Evolutionary conservation across 306 rosid species (phyloP).

Genomic region (Trifolium repens): DNA sequence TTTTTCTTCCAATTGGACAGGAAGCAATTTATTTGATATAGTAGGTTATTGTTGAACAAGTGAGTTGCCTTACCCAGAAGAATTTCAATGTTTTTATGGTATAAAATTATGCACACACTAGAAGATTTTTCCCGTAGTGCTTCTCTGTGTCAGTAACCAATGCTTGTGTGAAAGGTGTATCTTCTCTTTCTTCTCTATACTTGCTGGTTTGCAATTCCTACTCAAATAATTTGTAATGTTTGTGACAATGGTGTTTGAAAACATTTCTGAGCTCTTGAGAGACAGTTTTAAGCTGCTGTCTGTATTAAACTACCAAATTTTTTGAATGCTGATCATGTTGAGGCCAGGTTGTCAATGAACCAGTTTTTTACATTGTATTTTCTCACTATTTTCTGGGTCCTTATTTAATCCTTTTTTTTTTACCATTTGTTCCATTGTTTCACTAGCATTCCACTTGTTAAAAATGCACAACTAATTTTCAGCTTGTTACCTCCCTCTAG

Average conservation of each 20-base stretch:
- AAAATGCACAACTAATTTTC: constrained; percentile 1
- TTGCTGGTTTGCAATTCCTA: neutral
- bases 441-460: neutral
- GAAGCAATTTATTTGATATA: constrained; percentile 23
- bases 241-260: neutral
- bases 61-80: constrained; percentile 26
- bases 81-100: constrained; percentile 1
- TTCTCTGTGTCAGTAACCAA: neutral
- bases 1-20: neutral
- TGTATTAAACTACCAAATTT: neutral
- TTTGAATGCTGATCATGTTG: constrained; percentile 19
- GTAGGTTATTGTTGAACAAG: constrained; percentile 12
- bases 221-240: neutral
- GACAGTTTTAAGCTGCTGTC: neutral
- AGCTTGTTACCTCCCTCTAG: constrained; percentile 23
- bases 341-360: constrained; percentile 8
- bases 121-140: neutral
- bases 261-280: neutral
- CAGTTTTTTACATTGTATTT: neutral
- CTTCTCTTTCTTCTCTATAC: neutral
- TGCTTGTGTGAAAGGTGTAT: neutral
- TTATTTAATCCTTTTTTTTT: neutral
- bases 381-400: neutral
- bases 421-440: neutral
- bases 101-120: neutral